phyloP scores from a whole-genome alignment of 495 filamentous ascomycete genomes.

The Tuber magnatum region DNA sequence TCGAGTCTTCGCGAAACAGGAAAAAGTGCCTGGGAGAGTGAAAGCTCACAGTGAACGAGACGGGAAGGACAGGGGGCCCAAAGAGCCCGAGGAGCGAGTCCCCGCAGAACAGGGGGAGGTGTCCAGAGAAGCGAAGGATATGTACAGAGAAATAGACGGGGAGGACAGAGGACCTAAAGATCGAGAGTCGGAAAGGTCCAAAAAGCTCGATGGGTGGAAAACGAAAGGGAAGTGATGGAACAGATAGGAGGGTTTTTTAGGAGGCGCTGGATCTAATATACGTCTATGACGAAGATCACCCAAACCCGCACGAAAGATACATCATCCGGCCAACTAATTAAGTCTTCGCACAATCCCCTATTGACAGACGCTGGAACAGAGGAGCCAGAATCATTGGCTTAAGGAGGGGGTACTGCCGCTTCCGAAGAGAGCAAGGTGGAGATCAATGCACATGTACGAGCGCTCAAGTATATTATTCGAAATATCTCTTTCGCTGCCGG shows the following conservation, averaged over 20 bases:
- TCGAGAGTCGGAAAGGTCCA: not conserved
- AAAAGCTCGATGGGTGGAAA: not conserved
- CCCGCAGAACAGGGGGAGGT: not conserved
- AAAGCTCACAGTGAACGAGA: no score
- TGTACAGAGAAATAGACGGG: no score
- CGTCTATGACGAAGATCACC: not conserved
- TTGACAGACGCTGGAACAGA: not conserved
- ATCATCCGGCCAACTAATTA: not conserved
- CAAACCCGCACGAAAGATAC: not conserved
- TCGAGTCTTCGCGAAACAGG: not conserved
- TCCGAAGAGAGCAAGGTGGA: not conserved
- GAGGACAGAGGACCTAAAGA: not conserved
- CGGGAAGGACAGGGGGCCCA: no score
- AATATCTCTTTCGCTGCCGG: not conserved
- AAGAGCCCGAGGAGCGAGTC: no score
- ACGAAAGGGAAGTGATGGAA: not conserved
- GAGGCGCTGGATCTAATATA: not conserved
- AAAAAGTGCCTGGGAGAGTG: not conserved
- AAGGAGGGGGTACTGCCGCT: not conserved
- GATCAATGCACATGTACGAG: not conserved
- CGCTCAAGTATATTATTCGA: not conserved
- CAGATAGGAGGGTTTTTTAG: not conserved
- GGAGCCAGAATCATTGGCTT: not conserved
- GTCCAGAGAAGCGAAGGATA: no score
- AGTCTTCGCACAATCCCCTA: not conserved